Base-by-base conservation (phyloP, 352 stramenopile species). In the Thalassiosira allenii region DNA sequence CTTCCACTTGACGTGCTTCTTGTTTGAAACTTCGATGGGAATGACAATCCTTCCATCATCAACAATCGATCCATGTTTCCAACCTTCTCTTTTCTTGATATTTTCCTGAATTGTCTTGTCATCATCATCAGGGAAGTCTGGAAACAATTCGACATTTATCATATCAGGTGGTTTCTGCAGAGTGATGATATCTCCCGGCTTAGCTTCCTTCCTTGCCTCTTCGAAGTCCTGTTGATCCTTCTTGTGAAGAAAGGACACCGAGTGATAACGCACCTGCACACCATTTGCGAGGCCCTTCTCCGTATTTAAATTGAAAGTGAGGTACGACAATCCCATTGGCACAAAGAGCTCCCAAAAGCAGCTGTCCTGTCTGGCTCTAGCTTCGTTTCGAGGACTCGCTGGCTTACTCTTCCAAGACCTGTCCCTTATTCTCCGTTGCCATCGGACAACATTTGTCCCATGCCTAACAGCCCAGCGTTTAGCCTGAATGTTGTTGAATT, bases 311-410 rank as follows among this genome's bases (percentile, higher is more conserved):
- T 76, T 68, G 37, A 59, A 68, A 43, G 52, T 76, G 2, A 76
- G 29, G 54, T 68, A 76, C 23, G 53, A 51, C 5, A 57, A 37
- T 17, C 52, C 67, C 47, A 4, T 32, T 20, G 52, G 33, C 22
- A 76, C 37, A 32, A 68, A 76, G 9, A 59, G n/a, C 40, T 76
- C 67, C 67, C 67, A 76, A 32, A 76, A 76, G 29, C 67, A 76
- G n/a, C 22, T 54, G 32, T 76, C 67, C 25, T 68, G 2, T 37
- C 47, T 54, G 40, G 32, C 43, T 2, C 30, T 59, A 11, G 20
- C 32, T 3, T 40, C 33, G 29, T 76, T 33, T 25, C 6, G 1
- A 20, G 52, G 34, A 29, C 56, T 76, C 51, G 30, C 14, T n/a
- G 67, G 67, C 30, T 68, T 66, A 41, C 52, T 53, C n/a, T 68